Conservation (phyloP, 257 asterid species). For the Thymus mandschuricus region DNA sequence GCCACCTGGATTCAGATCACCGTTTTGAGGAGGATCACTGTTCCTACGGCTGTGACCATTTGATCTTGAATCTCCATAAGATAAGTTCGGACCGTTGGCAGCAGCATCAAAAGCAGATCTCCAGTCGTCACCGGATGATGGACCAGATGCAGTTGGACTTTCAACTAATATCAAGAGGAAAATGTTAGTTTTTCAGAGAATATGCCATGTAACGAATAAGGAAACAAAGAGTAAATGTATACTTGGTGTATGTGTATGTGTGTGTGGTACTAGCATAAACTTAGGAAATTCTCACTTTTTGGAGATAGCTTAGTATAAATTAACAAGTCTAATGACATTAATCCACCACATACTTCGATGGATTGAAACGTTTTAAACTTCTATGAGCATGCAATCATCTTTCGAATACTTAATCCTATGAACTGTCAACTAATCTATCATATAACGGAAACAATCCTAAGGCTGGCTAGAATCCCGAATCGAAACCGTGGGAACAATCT, state of each 20-base stretch:
- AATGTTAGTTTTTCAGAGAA: background rate
- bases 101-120: constrained; percentile 95
- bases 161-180: constrained; percentile 44
- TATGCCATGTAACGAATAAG: background rate
- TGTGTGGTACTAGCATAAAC: background rate
- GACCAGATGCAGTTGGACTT: constrained; percentile 74
- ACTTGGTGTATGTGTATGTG: background rate
- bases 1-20: constrained; percentile 69
- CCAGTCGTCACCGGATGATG: constrained; percentile 91
- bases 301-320: too few relatives aligned
- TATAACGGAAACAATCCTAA: too few relatives aligned
- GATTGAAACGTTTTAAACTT: too few relatives aligned
- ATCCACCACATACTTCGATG: too few relatives aligned
- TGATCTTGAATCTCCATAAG: constrained; percentile 65
- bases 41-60: constrained; percentile 72
- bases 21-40: constrained; percentile 80
- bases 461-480: too few relatives aligned
- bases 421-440: too few relatives aligned
- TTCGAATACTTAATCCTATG: too few relatives aligned
- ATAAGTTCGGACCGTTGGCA: constrained; percentile 60
- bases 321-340: too few relatives aligned
- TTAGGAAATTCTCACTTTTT: too few relatives aligned
- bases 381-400: too few relatives aligned
- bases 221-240: background rate
- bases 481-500: too few relatives aligned